Evolutionary conservation across 106 monocot genomes (phyloP).

Genomic region (Dioscorea alata): DNA sequence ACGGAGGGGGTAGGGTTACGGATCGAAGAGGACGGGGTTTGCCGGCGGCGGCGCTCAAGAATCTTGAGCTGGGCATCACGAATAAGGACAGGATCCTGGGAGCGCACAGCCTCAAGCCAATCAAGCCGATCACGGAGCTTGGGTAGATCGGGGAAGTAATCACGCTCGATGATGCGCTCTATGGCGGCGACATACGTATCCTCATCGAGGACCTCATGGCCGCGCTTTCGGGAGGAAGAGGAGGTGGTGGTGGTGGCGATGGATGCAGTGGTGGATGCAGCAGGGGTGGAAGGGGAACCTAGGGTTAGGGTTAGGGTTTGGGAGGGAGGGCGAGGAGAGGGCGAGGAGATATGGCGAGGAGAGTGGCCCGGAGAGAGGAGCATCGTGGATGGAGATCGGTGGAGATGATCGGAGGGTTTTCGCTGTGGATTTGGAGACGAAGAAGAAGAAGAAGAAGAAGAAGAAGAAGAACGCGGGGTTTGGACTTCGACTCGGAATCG

Average conservation of each 20-base stretch:
- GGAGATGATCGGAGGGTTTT: not conserved
- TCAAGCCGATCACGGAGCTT: conserved; percentile 74
- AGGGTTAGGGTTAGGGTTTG: conserved; percentile 8
- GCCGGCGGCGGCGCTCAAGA: conserved; percentile 57
- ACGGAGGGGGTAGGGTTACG: conserved; percentile 7
- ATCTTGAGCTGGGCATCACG: conserved; percentile 97
- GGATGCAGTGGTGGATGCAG: conserved; percentile 3
- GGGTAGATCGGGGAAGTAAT: conserved; percentile 88
- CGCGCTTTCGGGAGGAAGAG: conserved; percentile 31
- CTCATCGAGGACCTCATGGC: conserved; percentile 53
- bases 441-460: too few relatives aligned
- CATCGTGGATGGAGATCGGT: conserved; percentile 18
- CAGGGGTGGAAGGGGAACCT: conserved; percentile 6
- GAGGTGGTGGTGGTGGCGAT: conserved; percentile 9
- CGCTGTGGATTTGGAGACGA: not conserved
- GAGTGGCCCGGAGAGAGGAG: conserved; percentile 64
- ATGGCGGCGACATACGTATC: conserved; percentile 68
- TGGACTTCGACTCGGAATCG: too few relatives aligned
- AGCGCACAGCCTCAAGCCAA: conserved; percentile 83
- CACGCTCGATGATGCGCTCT: conserved; percentile 90
- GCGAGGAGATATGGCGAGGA: conserved; percentile 38
- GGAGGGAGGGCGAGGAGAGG: conserved; percentile 1
- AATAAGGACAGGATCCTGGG: conserved; percentile 74
- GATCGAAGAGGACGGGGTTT: conserved; percentile 1
- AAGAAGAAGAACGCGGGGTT: too few relatives aligned